Percentiles rank a stretch among this genome's conserved stretches.
Conservation (phyloP, 1,284 basidiomycete species). For the Inonotus hispidus region DNA sequence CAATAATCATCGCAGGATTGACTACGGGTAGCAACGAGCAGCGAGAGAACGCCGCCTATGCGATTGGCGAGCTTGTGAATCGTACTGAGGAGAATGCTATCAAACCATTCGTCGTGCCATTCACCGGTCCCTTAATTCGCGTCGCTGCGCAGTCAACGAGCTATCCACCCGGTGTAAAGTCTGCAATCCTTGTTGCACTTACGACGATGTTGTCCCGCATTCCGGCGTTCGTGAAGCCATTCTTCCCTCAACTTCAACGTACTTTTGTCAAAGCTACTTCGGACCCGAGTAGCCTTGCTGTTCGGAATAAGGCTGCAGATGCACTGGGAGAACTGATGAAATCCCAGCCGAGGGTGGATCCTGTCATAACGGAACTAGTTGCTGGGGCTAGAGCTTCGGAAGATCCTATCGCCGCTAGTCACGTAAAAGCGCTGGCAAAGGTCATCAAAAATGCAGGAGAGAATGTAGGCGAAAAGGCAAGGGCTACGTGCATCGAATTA, state of each 20-base stretch:
- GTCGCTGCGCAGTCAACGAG: conserved; percentile 85
- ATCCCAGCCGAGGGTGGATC: conserved; percentile 80
- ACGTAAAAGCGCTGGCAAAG: conserved; percentile 71
- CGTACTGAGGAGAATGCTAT: conserved; percentile 85
- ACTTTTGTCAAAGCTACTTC: conserved; percentile 94
- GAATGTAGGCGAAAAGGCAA: conserved; percentile 75
- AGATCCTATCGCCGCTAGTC: conserved; percentile 69
- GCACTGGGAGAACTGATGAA: conserved; percentile 93
- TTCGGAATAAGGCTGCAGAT: conserved; percentile 77
- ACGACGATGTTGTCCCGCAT: conserved; percentile 80
- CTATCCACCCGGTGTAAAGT: conserved; percentile 88
- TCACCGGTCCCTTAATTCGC: conserved; percentile 94
- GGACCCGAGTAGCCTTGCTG: conserved; percentile 74
- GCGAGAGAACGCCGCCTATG: conserved; percentile 90
- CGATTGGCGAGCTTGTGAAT: conserved; percentile 92
- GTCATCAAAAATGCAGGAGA: conserved; percentile 70
- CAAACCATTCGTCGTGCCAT: conserved; percentile 94
- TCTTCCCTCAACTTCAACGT: conserved; percentile 97
- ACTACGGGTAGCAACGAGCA: conserved; percentile 80
- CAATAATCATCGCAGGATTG: conserved; percentile 86
- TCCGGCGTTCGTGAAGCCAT: conserved; percentile 89
- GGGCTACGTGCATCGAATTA: conserved; percentile 69
- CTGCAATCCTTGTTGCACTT: conserved; percentile 79
- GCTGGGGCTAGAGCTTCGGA: conserved; percentile 65
- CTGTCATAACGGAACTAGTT: conserved; percentile 85